A percentile compares a stretch with the other conserved stretches of the same genome.
phyloP scores from a whole-genome alignment of 352 stramenopile genomes.

The Globisporangium solare region DNA sequence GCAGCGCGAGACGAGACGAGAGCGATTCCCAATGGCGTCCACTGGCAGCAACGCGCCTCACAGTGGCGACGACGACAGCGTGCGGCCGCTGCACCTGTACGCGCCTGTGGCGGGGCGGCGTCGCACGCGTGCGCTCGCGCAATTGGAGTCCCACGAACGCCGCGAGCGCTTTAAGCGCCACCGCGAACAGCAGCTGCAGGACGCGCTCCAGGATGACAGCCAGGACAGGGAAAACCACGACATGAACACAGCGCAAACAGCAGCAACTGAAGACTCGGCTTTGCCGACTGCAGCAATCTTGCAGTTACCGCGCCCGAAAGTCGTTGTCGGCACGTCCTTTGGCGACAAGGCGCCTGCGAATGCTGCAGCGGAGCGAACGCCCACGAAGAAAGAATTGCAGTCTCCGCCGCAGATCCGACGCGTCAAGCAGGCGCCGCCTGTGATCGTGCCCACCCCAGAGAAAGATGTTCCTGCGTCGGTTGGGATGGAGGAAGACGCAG shows the following conservation, averaged over 20 bases:
- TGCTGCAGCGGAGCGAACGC: slow-evolving; percentile 39
- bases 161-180: slow-evolving; percentile 27
- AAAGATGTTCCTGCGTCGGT: slow-evolving; percentile 16
- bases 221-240: not conserved
- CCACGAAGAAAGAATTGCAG: slow-evolving; percentile 30
- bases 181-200: slow-evolving; percentile 11
- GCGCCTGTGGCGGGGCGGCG: slow-evolving; percentile 11
- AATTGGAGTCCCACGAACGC: slow-evolving; percentile 21
- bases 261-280: not conserved
- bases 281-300: not conserved
- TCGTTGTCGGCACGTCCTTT: slow-evolving; percentile 26
- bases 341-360: slow-evolving; percentile 8
- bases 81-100: slow-evolving; percentile 1
- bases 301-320: slow-evolving; percentile 3
- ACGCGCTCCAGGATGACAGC: not conserved
- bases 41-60: too few relatives aligned
- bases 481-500: slow-evolving; percentile 5
- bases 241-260: not conserved
- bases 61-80: not conserved
- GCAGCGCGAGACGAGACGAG: not conserved
- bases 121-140: slow-evolving; percentile 29
- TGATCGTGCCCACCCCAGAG: slow-evolving; percentile 23
- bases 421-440: slow-evolving; percentile 15
- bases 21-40: not conserved
- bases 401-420: slow-evolving; percentile 18